Conservation (phyloP, 495 filamentous ascomycete species). For the Daldinia concentrica region DNA sequence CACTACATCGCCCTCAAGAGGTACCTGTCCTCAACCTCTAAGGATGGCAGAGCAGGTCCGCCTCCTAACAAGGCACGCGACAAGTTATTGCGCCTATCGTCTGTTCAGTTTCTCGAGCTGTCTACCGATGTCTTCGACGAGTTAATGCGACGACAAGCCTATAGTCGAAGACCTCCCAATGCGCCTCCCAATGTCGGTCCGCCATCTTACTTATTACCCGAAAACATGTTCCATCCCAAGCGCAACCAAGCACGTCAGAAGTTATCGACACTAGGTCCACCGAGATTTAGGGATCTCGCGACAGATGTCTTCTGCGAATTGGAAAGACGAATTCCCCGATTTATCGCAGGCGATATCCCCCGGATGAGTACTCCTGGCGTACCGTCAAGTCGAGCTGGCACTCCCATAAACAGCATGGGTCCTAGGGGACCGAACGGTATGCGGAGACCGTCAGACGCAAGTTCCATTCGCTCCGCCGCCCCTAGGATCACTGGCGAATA, state of each 20-base stretch:
- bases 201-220: conserved; percentile 80
- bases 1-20: conserved; percentile 84
- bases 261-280: conserved; percentile 83
- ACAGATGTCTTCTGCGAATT: conserved; percentile 96
- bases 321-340: conserved; percentile 87
- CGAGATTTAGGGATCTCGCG: conserved; percentile 87
- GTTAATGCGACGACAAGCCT: conserved; percentile 81
- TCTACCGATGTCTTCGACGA: conserved; percentile 99
- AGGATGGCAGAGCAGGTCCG: conserved; percentile 76
- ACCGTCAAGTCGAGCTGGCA: conserved; percentile 63
- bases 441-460: conserved; percentile 64
- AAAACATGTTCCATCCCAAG: conserved; percentile 91
- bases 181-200: conserved; percentile 61
- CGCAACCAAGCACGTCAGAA: conserved; percentile 96
- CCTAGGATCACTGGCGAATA: conserved; percentile 55
- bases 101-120: conserved; percentile 94
- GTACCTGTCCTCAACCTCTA: conserved; percentile 75
- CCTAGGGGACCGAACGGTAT: conserved; percentile 55
- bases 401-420: conserved; percentile 64
- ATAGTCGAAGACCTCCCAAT: conserved; percentile 60
- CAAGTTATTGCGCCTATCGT: conserved; percentile 87
- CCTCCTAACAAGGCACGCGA: conserved; percentile 88
- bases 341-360: conserved; percentile 71
- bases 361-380: conserved; percentile 73
- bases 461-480: conserved; percentile 54